Conservation (phyloP, 1,284 basidiomycete genomes). For the Ganoderma lingzhi region DNA sequence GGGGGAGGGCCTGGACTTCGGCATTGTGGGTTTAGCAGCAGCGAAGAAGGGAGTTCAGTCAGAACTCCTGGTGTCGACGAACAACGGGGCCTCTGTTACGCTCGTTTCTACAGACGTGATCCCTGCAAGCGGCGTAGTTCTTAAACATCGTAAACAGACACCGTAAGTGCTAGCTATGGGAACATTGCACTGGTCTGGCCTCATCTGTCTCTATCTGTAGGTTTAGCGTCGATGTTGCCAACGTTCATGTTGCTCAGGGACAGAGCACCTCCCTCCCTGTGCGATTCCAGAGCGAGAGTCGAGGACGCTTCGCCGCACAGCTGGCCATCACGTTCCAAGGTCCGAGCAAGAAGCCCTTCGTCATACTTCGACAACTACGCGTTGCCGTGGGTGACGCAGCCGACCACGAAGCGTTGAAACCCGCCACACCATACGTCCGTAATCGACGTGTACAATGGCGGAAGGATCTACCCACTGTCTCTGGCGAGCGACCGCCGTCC, state of each 20-base stretch:
- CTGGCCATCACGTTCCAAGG: slow-evolving; percentile 48
- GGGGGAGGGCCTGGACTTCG: slow-evolving; percentile 43
- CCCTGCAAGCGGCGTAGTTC: neutral
- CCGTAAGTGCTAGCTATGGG: neutral
- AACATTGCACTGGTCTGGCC: neutral
- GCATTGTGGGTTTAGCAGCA: slow-evolving; percentile 39
- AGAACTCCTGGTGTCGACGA: neutral
- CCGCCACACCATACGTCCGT: slow-evolving; percentile 61
- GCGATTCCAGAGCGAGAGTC: slow-evolving; percentile 45
- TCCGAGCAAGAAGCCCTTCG: slow-evolving; percentile 38
- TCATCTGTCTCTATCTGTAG: neutral
- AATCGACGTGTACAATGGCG: slow-evolving; percentile 48
- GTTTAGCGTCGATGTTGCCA: neutral
- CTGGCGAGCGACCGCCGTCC: slow-evolving; percentile 52
- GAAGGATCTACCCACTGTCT: slow-evolving; percentile 51
- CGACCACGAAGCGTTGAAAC: slow-evolving; percentile 59
- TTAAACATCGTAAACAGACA: neutral
- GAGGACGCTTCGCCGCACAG: slow-evolving; percentile 56
- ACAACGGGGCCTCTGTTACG: neutral
- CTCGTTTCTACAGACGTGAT: neutral
- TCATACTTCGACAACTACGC: slow-evolving; percentile 44
- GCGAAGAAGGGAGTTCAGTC: slow-evolving; percentile 38
- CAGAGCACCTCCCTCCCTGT: slow-evolving; percentile 39
- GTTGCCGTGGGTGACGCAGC: slow-evolving; percentile 48
- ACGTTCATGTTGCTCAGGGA: neutral